Evolutionary conservation across 192 early-diverging fungal species (phyloP), one percentile per base, ranked within the genome.

Genomic region (Cetraspora pellucida): DNA sequence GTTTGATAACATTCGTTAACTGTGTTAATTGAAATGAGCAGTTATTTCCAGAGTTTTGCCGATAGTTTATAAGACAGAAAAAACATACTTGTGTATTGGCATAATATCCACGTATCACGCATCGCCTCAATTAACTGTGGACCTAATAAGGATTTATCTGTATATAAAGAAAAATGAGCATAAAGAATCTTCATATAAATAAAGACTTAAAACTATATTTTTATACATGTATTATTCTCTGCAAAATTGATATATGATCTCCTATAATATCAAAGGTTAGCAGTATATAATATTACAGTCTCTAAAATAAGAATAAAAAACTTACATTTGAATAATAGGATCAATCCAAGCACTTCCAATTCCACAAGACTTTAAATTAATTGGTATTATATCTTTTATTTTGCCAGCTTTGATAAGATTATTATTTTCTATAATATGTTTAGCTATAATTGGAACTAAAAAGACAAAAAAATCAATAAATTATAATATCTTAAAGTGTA

Each of bases 311-410:
- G 25, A 25, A 58, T 23, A 23, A 58, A 23, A 58, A 45, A 58
- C 83, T 86, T 21, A 75, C 85, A 73, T 87, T 88, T 13, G 19
- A 81, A 45, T 80, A 67, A 16, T 77, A 79, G 21, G 75, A 75
- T 89, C 88, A 31, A 82, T 81, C 78, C 86, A 10, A 6, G 85
- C 87, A 75, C 88, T 89, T 68, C 88, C 87, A 50, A 89, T 85
- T 6, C 85, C 88, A 44, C 88, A 77, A 11, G 83, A 85, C 13
- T 73, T 46, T n/a, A 89, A 59, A 11, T 82, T 83, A 43, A 89
- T 75, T 10, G 44, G 30, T 6, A 58, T 58, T 58, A 23, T 37
- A 37, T 37, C 57, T 25, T 58, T 25, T 23, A 58, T 8, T 23
- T 58, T 58, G n/a, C 25, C 25, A n/a, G 21, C n/a, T 11, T 25